phyloP scores from a whole-genome alignment of 345 rosid species.

The Pistacia vera region DNA sequence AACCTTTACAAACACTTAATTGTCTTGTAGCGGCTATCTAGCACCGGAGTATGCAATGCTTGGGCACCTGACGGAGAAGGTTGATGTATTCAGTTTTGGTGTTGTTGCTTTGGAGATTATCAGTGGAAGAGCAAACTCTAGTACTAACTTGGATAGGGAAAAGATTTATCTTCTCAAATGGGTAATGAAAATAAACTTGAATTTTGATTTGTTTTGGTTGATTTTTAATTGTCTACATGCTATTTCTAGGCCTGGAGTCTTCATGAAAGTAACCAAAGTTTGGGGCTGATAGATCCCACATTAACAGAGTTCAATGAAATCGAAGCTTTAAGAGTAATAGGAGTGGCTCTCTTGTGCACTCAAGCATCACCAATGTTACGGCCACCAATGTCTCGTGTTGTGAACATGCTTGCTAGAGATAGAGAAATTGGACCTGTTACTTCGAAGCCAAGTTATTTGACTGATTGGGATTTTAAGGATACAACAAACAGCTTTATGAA shows the following conservation, averaged over 20 bases:
- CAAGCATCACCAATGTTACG: slow-evolving; percentile 33
- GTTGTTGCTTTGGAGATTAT: slow-evolving; percentile 36
- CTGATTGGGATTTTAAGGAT: slow-evolving; percentile 31
- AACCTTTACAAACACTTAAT: not conserved
- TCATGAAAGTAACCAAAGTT: slow-evolving; percentile 27
- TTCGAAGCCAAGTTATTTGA: slow-evolving; percentile 36
- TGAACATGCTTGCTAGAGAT: slow-evolving; percentile 37
- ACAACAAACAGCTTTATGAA: slow-evolving; percentile 10
- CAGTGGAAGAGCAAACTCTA: slow-evolving; percentile 28
- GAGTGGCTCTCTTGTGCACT: slow-evolving; percentile 39
- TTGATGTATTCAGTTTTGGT: slow-evolving; percentile 41
- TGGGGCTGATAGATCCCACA: slow-evolving; percentile 27
- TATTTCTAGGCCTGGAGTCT: slow-evolving; percentile 12
- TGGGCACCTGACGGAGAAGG: slow-evolving; percentile 38
- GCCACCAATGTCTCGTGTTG: slow-evolving; percentile 39
- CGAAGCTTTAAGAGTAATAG: slow-evolving; percentile 30
- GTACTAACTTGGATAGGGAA: slow-evolving; percentile 4
- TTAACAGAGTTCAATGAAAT: slow-evolving; percentile 20
- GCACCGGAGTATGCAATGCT: slow-evolving; percentile 47
- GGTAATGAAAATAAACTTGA: slow-evolving; percentile 15
- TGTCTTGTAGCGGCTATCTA: slow-evolving; percentile 36
- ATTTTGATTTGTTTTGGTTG: not conserved
- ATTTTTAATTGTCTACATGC: too few species aligned
- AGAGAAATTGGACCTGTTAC: slow-evolving; percentile 25
- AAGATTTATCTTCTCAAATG: slow-evolving; percentile 33